A percentile compares a stretch with the other conserved stretches of the same genome.
phyloP scores from a whole-genome alignment of 139 green algal species.

The Gonium pectorale region DNA sequence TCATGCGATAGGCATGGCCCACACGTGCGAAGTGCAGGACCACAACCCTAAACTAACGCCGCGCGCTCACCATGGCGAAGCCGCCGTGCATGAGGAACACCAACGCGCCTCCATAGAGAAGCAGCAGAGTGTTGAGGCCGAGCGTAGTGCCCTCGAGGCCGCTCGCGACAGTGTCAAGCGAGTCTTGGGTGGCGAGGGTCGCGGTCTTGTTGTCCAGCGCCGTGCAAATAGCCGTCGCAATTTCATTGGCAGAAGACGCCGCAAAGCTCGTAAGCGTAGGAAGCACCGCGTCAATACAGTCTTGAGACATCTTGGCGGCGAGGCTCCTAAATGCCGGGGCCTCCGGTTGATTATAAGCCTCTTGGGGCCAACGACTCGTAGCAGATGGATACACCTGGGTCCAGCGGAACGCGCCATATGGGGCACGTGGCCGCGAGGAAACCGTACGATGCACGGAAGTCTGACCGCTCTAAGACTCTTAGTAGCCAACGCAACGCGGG shows the following conservation, averaged over 20 bases:
- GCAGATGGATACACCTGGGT: too few species aligned
- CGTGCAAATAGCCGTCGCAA: background rate
- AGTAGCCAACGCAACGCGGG: too few species aligned
- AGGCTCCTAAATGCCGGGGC: too few species aligned
- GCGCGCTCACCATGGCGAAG: constrained; percentile 35
- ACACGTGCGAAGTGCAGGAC: background rate
- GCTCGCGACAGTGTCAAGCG: background rate
- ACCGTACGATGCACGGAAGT: too few species aligned
- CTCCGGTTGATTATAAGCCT: too few species aligned
- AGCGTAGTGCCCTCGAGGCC: background rate
- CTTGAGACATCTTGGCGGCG: background rate
- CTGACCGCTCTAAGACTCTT: too few species aligned
- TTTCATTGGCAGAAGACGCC: background rate
- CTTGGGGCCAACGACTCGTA: too few species aligned
- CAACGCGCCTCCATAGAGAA: constrained; percentile 73
- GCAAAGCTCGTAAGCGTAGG: background rate
- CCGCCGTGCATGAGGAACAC: constrained; percentile 86
- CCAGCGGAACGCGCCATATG: too few species aligned
- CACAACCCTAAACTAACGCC: background rate
- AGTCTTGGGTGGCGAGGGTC: too few species aligned
- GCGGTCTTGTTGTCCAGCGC: background rate
- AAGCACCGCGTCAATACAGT: background rate
- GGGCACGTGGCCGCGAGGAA: too few species aligned
- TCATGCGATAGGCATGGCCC: background rate
- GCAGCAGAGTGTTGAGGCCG: constrained; percentile 64